Base-by-base conservation (phyloP, 805 yeast genomes). In the Metschnikowia orientalis region DNA sequence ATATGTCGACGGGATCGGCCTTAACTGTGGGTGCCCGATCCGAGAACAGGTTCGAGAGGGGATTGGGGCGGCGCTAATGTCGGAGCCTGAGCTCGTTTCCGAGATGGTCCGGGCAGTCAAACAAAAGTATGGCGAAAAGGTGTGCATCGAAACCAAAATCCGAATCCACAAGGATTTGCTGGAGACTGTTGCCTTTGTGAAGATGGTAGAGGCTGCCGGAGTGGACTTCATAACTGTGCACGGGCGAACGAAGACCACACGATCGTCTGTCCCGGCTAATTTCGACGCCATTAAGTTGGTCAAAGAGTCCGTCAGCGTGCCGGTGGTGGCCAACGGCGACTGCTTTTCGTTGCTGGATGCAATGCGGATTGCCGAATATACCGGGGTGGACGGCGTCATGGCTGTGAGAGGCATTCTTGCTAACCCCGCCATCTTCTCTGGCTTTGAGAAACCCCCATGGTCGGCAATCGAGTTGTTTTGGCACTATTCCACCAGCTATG, bases 281-380 rank as follows among this genome's bases (percentile, higher is more conserved):
- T 71, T 81, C 26, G 92, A 83, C 16, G 95, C 95, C 10, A 89
- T 92, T 24, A 76, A 72, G 48, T 56, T 60, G 7, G 70, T 92
- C 10, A 75, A 77, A 38, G 71, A 71, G 13, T 58, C 65, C n/a
- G 69, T 69, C 1, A 51, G 45, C 3, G 77, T 81, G 1, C 97
- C 97, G 0, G 88, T 92, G 1, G 81, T 92, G n/a, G 96, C 97
- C 2, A 92, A 92, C 51, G 98, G 98, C n/a, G 97, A 92, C 57
- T 89, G 95, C 50, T 82, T 82, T 50, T 53, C 72, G 0, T 59
- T 77, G 15, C 61, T 67, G 11, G 95, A 87, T 53, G 80, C 83
- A n/a, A 48, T 63, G 26, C 51, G 55, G 12, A 89, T 90, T 17
- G 75, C 76, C 0, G 61, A 71, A 8, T 54, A 54, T 32, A 88